These are phyloP conservation scores for Pisolithus microcarpus DNA, from an alignment of 768 basidiomycete genomes.

Conservation along the genomic window DNA sequence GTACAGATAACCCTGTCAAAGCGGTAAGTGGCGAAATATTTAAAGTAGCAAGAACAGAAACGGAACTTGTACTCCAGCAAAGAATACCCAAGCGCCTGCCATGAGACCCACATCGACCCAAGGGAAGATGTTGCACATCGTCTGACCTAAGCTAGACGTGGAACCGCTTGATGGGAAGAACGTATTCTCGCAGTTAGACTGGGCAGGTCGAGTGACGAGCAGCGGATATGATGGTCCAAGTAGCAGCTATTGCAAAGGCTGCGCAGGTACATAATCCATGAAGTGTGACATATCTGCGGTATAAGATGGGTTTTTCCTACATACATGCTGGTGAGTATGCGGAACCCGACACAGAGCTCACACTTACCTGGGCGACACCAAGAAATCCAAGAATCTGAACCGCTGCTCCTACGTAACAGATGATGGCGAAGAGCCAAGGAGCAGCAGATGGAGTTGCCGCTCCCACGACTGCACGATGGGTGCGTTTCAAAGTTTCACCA, in stretches of 20 bases:
- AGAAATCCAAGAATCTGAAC: conserved; percentile 81
- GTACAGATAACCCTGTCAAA: conserved; percentile 42
- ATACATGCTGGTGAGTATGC: conserved; percentile 22
- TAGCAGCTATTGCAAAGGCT: conserved; percentile 71
- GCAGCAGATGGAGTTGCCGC: conserved; percentile 76
- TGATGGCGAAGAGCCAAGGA: conserved; percentile 60
- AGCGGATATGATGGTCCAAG: conserved; percentile 78
- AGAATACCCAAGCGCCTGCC: conserved; percentile 78
- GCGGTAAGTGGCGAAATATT: neutral
- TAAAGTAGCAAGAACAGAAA: neutral
- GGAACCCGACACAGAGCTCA: neutral
- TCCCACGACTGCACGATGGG: conserved; percentile 61
- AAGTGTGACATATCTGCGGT: conserved; percentile 61
- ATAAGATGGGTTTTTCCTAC: conserved; percentile 63
- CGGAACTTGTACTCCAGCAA: conserved; percentile 70
- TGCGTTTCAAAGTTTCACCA: neutral
- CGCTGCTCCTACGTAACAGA: conserved; percentile 70
- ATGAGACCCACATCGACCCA: conserved; percentile 93
- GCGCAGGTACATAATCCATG: conserved; percentile 48
- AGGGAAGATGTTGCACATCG: conserved; percentile 82
- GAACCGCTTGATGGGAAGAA: conserved; percentile 43
- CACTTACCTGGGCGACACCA: conserved; percentile 67
- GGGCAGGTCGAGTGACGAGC: conserved; percentile 66
- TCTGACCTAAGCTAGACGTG: conserved; percentile 46
- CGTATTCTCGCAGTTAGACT: conserved; percentile 51